phyloP scores from a whole-genome alignment of 179 eudicot species.

The Silene noctiflora region DNA sequence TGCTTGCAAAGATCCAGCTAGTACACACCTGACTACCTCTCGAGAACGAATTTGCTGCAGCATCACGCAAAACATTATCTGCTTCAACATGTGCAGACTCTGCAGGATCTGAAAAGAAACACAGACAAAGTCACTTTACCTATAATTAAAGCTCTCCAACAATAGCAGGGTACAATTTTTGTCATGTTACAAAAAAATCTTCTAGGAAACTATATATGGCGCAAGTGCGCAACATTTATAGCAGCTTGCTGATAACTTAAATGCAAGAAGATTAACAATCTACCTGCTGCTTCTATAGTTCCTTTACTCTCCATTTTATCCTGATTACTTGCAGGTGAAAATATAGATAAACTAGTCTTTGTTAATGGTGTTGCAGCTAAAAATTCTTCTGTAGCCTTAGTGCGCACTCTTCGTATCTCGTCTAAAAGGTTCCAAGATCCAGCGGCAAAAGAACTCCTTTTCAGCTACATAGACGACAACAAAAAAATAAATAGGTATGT shows the following conservation, averaged over 20 bases:
- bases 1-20: not conserved
- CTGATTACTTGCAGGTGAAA: slow-evolving; percentile 32
- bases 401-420: slow-evolving; percentile 79
- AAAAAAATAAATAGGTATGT: not conserved
- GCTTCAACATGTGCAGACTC: slow-evolving; percentile 33
- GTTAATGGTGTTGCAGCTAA: slow-evolving; percentile 48
- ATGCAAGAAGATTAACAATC: slow-evolving; percentile 3
- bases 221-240: slow-evolving; percentile 17
- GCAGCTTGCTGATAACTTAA: slow-evolving; percentile 5
- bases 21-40: slow-evolving; percentile 46
- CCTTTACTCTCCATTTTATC: slow-evolving; percentile 27
- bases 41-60: slow-evolving; percentile 24
- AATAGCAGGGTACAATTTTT: not conserved
- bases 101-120: slow-evolving; percentile 28
- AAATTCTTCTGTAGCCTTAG: slow-evolving; percentile 81
- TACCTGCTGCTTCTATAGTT: slow-evolving; percentile 29
- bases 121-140: not conserved
- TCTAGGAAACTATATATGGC: not conserved
- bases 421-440: slow-evolving; percentile 87
- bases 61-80: slow-evolving; percentile 25
- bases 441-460: slow-evolving; percentile 49
- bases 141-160: not conserved
- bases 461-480: slow-evolving; percentile 38
- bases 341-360: slow-evolving; percentile 34
- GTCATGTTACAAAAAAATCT: not conserved